These are phyloP conservation scores for Xylariaceae sp. DNA, from an alignment of 2,329 filamentous ascomycete genomes.

Conservation along the genomic window DNA sequence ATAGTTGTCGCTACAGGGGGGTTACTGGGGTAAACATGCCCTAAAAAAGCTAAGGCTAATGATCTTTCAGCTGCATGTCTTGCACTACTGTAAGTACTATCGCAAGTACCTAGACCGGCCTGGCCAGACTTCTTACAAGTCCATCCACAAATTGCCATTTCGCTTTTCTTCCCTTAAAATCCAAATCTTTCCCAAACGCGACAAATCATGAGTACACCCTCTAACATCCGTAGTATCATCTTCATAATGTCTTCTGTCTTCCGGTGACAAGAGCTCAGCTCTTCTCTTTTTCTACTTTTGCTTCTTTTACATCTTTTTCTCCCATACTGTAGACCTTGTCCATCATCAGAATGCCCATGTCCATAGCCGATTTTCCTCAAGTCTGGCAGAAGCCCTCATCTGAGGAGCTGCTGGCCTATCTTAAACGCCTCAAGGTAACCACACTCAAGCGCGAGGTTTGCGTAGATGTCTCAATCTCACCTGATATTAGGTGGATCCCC, in stretches of 20 bases:
- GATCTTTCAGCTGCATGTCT: slow-evolving; percentile 1
- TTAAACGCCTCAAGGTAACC: slow-evolving; percentile 61
- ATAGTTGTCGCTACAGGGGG: neutral
- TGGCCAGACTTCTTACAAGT: slow-evolving; percentile 10
- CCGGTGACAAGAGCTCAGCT: slow-evolving; percentile 9
- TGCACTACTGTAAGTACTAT: no score
- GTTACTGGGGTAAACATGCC: neutral
- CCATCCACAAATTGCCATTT: slow-evolving; percentile 2
- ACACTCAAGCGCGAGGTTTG: neutral
- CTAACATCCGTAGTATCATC: slow-evolving; percentile 5
- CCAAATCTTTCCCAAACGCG: neutral
- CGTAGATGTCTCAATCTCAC: slow-evolving; percentile 4
- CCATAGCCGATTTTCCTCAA: slow-evolving; percentile 71
- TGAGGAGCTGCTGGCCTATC: slow-evolving; percentile 62
- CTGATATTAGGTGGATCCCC: slow-evolving; percentile 55
- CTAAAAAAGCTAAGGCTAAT: neutral
- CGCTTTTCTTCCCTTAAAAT: slow-evolving; percentile 5
- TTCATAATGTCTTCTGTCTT: slow-evolving; percentile 17
- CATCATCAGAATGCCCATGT: slow-evolving; percentile 35
- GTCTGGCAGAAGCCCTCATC: slow-evolving; percentile 76
- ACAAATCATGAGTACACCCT: slow-evolving; percentile 9
- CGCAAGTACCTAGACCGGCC: slow-evolving; percentile 5
- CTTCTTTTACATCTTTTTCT: slow-evolving; percentile 1
- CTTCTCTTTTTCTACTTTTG: slow-evolving; percentile 1
- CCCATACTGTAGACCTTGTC: slow-evolving; percentile 1